These are phyloP conservation scores for Psidium friedrichsthalianum DNA, from an alignment of 345 rosid species.

Conservation along the genomic window DNA sequence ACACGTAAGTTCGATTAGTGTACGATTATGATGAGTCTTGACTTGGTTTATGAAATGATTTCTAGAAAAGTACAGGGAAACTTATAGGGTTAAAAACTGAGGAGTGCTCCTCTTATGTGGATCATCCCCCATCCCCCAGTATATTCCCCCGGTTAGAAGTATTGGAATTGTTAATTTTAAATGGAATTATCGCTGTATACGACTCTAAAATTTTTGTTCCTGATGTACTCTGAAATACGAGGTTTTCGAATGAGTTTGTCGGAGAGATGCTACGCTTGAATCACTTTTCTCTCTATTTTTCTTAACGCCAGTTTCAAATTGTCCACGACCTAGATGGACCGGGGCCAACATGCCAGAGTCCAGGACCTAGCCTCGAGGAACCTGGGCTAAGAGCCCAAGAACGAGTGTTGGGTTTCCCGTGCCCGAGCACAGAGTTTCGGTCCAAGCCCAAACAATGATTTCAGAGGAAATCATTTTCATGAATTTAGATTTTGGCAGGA, in stretches of 20 bases:
- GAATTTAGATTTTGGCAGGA: too few species aligned
- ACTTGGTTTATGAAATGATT: neutral
- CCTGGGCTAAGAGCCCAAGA: too few species aligned
- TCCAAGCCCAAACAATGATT: too few species aligned
- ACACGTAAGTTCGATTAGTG: neutral
- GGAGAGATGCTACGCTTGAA: neutral
- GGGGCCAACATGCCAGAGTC: too few species aligned
- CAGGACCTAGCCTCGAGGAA: too few species aligned
- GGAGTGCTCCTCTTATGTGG: neutral
- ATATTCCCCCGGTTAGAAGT: neutral
- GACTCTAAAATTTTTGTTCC: neutral
- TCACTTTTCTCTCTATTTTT: neutral
- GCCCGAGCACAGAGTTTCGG: too few species aligned
- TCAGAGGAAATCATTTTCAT: too few species aligned
- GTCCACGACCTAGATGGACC: neutral
- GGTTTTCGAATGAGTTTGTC: neutral
- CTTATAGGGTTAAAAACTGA: neutral
- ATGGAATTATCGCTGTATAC: too few species aligned
- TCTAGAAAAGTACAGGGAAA: neutral
- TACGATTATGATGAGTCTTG: neutral
- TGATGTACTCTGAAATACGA: neutral
- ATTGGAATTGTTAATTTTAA: neutral
- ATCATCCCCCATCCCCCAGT: neutral
- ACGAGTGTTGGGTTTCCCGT: too few species aligned
- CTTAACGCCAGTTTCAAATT: neutral